Conservation (phyloP, 2,329 filamentous ascomycete genomes). For the Diaporthe sp. region DNA sequence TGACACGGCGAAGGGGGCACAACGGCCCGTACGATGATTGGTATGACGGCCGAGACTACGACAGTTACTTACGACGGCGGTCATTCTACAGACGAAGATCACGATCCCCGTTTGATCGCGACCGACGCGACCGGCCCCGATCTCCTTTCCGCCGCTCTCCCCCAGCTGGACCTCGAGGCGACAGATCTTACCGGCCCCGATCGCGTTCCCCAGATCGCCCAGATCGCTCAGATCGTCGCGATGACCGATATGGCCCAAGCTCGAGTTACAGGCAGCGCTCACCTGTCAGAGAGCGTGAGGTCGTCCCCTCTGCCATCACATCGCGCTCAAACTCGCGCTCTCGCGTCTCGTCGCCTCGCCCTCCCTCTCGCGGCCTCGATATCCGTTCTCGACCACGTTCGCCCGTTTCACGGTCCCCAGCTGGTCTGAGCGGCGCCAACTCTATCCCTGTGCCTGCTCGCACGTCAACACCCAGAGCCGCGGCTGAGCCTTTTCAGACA, state of each 20-base stretch:
- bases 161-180: conserved; percentile 51
- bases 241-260: conserved; percentile 49
- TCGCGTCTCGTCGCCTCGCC: conserved; percentile 64
- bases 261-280: conserved; percentile 58
- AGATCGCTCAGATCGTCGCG: conserved; percentile 60
- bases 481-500: conserved; percentile 21
- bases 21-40: background rate
- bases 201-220: conserved; percentile 62
- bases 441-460: conserved; percentile 33
- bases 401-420: conserved; percentile 51
- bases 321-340: conserved; percentile 58
- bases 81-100: conserved; percentile 58
- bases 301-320: conserved; percentile 60
- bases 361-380: conserved; percentile 53
- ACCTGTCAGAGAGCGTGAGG: conserved; percentile 56
- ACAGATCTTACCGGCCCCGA: conserved; percentile 59
- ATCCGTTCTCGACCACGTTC: conserved; percentile 60
- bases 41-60: background rate
- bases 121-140: conserved; percentile 57
- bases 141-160: conserved; percentile 51
- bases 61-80: conserved; percentile 24
- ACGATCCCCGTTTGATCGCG: conserved; percentile 62
- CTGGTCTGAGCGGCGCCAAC: conserved; percentile 37
- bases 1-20: conserved; percentile 5
- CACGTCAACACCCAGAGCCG: conserved; percentile 29